These are phyloP conservation scores for Sporothrix globosa DNA, from an alignment of 2,329 filamentous ascomycete genomes.

Conservation along the genomic window DNA sequence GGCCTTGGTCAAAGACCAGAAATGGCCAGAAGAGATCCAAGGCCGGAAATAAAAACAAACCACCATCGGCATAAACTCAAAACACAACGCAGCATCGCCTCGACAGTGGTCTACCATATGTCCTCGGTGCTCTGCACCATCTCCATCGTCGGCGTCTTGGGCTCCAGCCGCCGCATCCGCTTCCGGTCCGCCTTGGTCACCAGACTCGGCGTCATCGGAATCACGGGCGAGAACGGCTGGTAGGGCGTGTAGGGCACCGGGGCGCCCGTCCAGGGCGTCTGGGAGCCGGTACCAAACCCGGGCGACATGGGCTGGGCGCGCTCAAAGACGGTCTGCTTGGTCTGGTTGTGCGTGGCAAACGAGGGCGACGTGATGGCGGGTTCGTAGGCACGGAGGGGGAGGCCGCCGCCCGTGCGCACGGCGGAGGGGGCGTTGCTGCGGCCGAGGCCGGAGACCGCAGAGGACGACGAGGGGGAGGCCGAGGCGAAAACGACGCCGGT, in stretches of 20 bases:
- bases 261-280: slow-evolving; percentile 64
- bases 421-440: slow-evolving; percentile 57
- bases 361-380: slow-evolving; percentile 58
- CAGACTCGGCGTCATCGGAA: slow-evolving; percentile 76
- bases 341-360: slow-evolving; percentile 44
- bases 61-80: not conserved
- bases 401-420: slow-evolving; percentile 58
- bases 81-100: not conserved
- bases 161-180: slow-evolving; percentile 65
- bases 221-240: slow-evolving; percentile 74
- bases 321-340: slow-evolving; percentile 68
- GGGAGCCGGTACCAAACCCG: slow-evolving; percentile 48
- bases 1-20: not conserved
- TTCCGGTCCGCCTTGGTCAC: slow-evolving; percentile 72
- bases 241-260: slow-evolving; percentile 76
- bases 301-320: slow-evolving; percentile 59
- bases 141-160: slow-evolving; percentile 64
- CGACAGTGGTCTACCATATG: slow-evolving; percentile 56
- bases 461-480: not conserved
- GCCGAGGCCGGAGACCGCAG: slow-evolving; percentile 44
- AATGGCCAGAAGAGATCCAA: slow-evolving; percentile 8
- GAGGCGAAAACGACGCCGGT: slow-evolving; percentile 34
- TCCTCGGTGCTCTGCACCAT: slow-evolving; percentile 67
- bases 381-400: slow-evolving; percentile 66
- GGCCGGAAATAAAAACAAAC: not conserved